Evolutionary conservation across 306 rosid genomes (phyloP), one percentile per base, ranked within the genome.

Genomic region (Leucaena leucocephala): DNA sequence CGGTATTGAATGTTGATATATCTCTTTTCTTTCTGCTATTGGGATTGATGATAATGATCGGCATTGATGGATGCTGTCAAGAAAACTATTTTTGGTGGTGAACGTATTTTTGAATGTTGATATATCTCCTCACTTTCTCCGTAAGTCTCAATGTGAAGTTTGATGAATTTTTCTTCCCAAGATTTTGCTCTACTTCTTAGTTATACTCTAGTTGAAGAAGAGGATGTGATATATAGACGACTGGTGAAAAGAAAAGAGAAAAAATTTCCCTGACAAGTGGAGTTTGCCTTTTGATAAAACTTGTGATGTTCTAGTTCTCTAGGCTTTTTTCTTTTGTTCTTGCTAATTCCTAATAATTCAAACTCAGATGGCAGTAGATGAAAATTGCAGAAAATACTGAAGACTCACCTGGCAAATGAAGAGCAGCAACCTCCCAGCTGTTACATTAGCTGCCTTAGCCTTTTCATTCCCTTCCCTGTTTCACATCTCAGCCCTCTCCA

Each of bases 1-100:
- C 83, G 96, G 98, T 95, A 74, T 5, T 85, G 45, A 16, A 38
- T 7, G 2, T 65, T 38, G 70, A 2, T 45, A 2, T 58, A 10
- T 8, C 9, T 14, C 16, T 17, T 70, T 54, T 61, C 11, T 3
- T 11, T 17, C 63, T 14, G 70, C 9, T 15, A 7, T 36, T 6
- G 8, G 68, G 44, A 34, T 77, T 57, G 4, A 6, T 54, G 8
- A 4, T 48, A 12, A 15, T 14, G 54, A 48, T 48, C n/a, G n/a
- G 17, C 14, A 3, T 48, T 48, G 54, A 48, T 48, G n/a, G 14
- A 48, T 79, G 49, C 16, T 79, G 68, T 58, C 50, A 66, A 72
- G 49, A 75, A n/a, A 67, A 38, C 16, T 65, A 15, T 8, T 38
- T 19, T 10, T 13, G 6, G 21, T n/a, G n/a, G n/a, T n/a, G n/a